phyloP scores from a whole-genome alignment of 1,284 basidiomycete species.

The Coniferiporia weirii region DNA sequence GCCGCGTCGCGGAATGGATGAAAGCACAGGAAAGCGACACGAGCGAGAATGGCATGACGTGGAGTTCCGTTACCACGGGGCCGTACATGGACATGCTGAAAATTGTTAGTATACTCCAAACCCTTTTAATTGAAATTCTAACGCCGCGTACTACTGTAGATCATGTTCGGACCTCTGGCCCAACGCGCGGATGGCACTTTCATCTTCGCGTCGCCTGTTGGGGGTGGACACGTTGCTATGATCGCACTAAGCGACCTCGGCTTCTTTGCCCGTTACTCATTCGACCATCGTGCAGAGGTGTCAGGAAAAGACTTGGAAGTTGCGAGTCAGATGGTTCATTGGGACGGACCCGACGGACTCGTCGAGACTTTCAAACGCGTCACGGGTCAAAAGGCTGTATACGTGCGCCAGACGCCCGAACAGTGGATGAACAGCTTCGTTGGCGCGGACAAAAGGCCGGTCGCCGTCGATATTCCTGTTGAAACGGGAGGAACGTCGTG shows the following conservation, averaged over 20 bases:
- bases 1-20: constrained; percentile 39
- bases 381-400: constrained; percentile 36
- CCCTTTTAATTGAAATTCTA: not conserved
- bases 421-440: constrained; percentile 36
- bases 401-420: constrained; percentile 34
- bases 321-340: constrained; percentile 39
- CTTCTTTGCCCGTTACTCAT: constrained; percentile 42
- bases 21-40: constrained; percentile 36
- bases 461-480: constrained; percentile 27
- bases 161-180: constrained; percentile 25
- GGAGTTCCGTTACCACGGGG: constrained; percentile 38
- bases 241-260: constrained; percentile 42
- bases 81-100: constrained; percentile 43
- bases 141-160: constrained; percentile 21
- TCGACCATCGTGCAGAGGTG: constrained; percentile 37
- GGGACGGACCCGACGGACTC: constrained; percentile 32
- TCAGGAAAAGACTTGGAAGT: constrained; percentile 38
- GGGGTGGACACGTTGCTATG: constrained; percentile 37
- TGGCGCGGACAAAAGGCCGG: constrained; percentile 22
- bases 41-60: constrained; percentile 32
- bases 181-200: constrained; percentile 37
- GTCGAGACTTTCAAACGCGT: constrained; percentile 38
- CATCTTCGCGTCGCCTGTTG: constrained; percentile 37
- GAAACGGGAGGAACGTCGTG: constrained; percentile 20
- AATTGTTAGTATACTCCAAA: constrained; percentile 24